These are phyloP conservation scores for Penicillium nucicola DNA, from an alignment of 495 filamentous ascomycete species.

Conservation along the genomic window DNA sequence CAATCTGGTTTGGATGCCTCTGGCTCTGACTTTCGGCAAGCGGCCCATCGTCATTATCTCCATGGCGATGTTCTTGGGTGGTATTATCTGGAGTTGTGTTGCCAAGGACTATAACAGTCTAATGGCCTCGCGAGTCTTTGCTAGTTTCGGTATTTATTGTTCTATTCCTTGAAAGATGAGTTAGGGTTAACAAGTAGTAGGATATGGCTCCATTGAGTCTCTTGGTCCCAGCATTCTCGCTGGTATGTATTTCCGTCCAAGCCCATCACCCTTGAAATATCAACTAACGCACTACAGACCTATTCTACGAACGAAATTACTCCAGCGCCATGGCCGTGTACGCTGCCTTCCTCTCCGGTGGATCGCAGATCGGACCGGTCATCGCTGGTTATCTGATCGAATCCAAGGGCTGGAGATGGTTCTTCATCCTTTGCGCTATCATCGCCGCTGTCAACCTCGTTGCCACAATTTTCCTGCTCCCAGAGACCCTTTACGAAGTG, in stretches of 20 bases:
- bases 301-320: conserved; percentile 39
- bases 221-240: conserved; percentile 38
- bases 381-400: conserved; percentile 31
- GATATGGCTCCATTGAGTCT: conserved; percentile 33
- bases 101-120: conserved; percentile 28
- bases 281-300: conserved; percentile 10
- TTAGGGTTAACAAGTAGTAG: conserved; percentile 2
- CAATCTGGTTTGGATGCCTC: conserved; percentile 48
- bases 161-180: neutral
- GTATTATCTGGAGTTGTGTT: conserved; percentile 34
- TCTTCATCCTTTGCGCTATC: conserved; percentile 33
- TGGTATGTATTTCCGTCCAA: conserved; percentile 9
- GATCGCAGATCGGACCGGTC: conserved; percentile 29
- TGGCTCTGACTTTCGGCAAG: conserved; percentile 48
- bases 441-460: conserved; percentile 27
- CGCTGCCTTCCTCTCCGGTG: conserved; percentile 34
- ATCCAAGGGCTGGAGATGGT: conserved; percentile 32
- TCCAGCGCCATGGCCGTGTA: conserved; percentile 40
- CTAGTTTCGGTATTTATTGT: conserved; percentile 25
- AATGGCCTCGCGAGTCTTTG: conserved; percentile 27
- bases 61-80: conserved; percentile 33
- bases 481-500: conserved; percentile 27
- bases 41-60: conserved; percentile 44
- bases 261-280: too few relatives aligned
- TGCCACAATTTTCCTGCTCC: conserved; percentile 27